Conservation (phyloP, 2,329 filamentous ascomycete genomes). For the Talaromyces sp. region DNA sequence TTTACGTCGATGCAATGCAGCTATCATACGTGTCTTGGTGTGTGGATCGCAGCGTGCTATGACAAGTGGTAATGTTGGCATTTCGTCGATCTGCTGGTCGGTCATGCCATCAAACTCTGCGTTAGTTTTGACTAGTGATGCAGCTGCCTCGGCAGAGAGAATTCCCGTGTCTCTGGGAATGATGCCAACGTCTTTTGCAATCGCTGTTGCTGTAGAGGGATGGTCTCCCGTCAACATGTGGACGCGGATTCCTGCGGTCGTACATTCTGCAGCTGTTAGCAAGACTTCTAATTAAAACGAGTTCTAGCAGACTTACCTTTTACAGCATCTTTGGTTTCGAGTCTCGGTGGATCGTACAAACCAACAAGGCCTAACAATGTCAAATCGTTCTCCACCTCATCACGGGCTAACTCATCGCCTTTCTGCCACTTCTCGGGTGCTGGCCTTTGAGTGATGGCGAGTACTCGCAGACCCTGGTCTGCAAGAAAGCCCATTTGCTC, state of each 20-base stretch:
- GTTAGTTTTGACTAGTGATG: slow-evolving; percentile 51
- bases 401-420: slow-evolving; percentile 37
- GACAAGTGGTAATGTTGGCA: slow-evolving; percentile 73
- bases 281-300: background rate
- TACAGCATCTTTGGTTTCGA: slow-evolving; percentile 56
- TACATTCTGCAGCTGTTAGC: slow-evolving; percentile 34
- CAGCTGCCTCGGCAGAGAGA: slow-evolving; percentile 43
- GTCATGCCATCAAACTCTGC: slow-evolving; percentile 52
- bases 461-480: slow-evolving; percentile 56
- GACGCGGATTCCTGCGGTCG: slow-evolving; percentile 53
- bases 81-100: slow-evolving; percentile 55
- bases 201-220: slow-evolving; percentile 53
- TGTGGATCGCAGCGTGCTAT: slow-evolving; percentile 79
- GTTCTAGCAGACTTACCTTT: slow-evolving; percentile 21
- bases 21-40: slow-evolving; percentile 88
- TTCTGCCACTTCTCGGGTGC: slow-evolving; percentile 19
- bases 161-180: slow-evolving; percentile 43
- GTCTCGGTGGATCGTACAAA: slow-evolving; percentile 58
- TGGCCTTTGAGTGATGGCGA: slow-evolving; percentile 50
- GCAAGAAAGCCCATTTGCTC: slow-evolving; percentile 55
- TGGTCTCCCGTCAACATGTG: slow-evolving; percentile 58
- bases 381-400: slow-evolving; percentile 50
- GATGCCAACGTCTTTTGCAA: slow-evolving; percentile 56
- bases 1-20: slow-evolving; percentile 72
- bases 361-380: slow-evolving; percentile 56